Evolutionary conservation across 192 early-diverging fungal species (phyloP).

Genomic region (Backusella mclennaniae): DNA sequence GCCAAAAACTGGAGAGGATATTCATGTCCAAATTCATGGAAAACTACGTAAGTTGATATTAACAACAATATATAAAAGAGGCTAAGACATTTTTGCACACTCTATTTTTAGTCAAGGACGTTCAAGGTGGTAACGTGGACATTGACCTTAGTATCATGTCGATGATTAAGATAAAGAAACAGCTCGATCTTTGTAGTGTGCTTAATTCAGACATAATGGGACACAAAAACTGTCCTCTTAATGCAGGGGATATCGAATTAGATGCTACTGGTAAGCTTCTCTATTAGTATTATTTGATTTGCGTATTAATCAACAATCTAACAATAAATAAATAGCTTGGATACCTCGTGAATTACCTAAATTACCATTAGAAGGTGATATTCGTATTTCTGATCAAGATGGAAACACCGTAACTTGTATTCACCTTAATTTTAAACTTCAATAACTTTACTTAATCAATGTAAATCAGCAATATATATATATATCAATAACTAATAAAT

Average conservation of each 20-base stretch:
- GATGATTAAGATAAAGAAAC: slow-evolving; percentile 39
- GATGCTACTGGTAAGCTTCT: slow-evolving; percentile 22
- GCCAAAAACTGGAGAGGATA: slow-evolving; percentile 32
- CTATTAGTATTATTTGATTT: background rate
- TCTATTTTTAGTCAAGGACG: slow-evolving; percentile 22
- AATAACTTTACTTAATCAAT: background rate
- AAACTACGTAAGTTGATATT: slow-evolving; percentile 18
- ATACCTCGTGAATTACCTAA: slow-evolving; percentile 37
- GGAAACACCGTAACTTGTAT: slow-evolving; percentile 37
- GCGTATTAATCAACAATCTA: background rate
- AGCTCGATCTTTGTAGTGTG: slow-evolving; percentile 29
- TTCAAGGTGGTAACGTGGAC: slow-evolving; percentile 24
- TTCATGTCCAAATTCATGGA: slow-evolving; percentile 33
- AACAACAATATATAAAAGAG: no score
- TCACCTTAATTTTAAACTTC: slow-evolving; percentile 34
- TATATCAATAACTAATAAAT: background rate
- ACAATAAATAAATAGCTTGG: slow-evolving; percentile 12
- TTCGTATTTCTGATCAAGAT: slow-evolving; percentile 34
- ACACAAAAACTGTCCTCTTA: slow-evolving; percentile 21
- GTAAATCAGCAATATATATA: background rate
- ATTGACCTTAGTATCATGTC: slow-evolving; percentile 33
- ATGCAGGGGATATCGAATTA: slow-evolving; percentile 27
- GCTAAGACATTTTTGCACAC: no score
- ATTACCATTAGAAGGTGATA: slow-evolving; percentile 30
- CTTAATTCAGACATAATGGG: slow-evolving; percentile 34